Conservation (phyloP, 352 stramenopile genomes). For the Globisporangium polare region DNA sequence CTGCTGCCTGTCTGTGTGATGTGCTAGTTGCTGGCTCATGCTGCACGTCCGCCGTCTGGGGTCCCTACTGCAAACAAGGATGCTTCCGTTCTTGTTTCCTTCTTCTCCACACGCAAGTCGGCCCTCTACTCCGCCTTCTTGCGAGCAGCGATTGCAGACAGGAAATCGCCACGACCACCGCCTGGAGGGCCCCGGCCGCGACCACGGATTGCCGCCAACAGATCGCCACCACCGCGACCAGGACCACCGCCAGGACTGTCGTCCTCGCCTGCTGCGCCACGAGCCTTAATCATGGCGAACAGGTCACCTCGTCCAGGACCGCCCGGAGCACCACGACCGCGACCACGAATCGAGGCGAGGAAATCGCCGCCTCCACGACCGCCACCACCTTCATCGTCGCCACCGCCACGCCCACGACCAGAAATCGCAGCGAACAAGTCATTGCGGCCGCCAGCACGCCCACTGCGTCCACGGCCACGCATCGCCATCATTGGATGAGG, state of each 20-base stretch:
- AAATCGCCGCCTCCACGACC: slow-evolving; percentile 34
- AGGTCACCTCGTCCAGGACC: slow-evolving; percentile 50
- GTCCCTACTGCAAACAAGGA: slow-evolving; percentile 19
- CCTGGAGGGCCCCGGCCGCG: slow-evolving; percentile 29
- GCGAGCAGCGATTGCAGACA: slow-evolving; percentile 55
- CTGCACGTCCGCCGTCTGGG: not conserved
- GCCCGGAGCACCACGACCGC: slow-evolving; percentile 39
- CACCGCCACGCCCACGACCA: slow-evolving; percentile 37
- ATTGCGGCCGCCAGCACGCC: slow-evolving; percentile 21
- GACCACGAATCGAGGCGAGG: slow-evolving; percentile 51
- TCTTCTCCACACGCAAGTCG: not conserved
- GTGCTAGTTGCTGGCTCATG: not conserved
- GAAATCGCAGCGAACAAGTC: slow-evolving; percentile 53
- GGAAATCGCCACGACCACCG: slow-evolving; percentile 42
- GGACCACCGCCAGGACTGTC: slow-evolving; percentile 24
- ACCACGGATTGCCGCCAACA: slow-evolving; percentile 55
- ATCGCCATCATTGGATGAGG: slow-evolving; percentile 39
- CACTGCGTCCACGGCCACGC: slow-evolving; percentile 35
- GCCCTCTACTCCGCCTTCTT: slow-evolving; percentile 40
- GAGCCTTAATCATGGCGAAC: slow-evolving; percentile 62
- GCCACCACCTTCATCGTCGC: slow-evolving; percentile 31
- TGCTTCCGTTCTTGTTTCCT: slow-evolving; percentile 4
- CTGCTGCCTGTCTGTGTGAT: not conserved
- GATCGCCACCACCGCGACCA: slow-evolving; percentile 33
- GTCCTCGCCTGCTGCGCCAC: slow-evolving; percentile 22